phyloP scores from a whole-genome alignment of 139 green algal genomes.

The Coccomyxa sp. region DNA sequence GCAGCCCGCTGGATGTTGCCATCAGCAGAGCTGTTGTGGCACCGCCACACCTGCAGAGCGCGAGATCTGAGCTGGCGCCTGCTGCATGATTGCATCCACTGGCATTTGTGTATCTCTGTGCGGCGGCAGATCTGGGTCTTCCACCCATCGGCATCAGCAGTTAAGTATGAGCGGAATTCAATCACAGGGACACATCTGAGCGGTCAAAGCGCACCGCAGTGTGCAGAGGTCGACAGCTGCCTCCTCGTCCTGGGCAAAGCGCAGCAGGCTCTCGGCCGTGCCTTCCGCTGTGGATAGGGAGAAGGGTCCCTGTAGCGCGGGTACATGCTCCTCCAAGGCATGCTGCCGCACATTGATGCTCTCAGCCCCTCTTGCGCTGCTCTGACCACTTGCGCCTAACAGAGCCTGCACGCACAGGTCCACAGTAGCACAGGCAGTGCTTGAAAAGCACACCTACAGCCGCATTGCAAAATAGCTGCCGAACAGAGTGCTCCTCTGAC shows the following conservation, averaged over 20 bases:
- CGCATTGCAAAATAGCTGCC: background rate
- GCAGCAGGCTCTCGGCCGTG: background rate
- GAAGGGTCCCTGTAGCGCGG: constrained; percentile 20
- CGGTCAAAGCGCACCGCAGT: background rate
- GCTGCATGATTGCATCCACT: background rate
- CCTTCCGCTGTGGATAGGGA: background rate
- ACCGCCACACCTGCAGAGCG: constrained; percentile 19
- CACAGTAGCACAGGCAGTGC: too few species aligned
- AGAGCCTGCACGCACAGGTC: background rate
- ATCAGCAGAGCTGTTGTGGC: constrained; percentile 14
- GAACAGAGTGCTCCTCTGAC: background rate
- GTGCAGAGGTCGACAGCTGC: background rate
- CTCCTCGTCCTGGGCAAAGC: background rate
- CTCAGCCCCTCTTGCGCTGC: constrained; percentile 10
- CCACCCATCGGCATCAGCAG: background rate
- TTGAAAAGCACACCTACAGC: background rate
- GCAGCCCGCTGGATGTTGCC: constrained; percentile 12
- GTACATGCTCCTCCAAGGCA: constrained; percentile 39
- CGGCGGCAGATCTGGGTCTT: background rate
- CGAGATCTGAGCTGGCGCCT: background rate
- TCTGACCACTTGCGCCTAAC: background rate
- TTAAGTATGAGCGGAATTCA: background rate
- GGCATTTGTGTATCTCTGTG: background rate
- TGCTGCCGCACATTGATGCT: constrained; percentile 20
- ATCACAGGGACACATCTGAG: background rate